phyloP scores from a whole-genome alignment of 805 yeast genomes.

The Alloascoidea africana region DNA sequence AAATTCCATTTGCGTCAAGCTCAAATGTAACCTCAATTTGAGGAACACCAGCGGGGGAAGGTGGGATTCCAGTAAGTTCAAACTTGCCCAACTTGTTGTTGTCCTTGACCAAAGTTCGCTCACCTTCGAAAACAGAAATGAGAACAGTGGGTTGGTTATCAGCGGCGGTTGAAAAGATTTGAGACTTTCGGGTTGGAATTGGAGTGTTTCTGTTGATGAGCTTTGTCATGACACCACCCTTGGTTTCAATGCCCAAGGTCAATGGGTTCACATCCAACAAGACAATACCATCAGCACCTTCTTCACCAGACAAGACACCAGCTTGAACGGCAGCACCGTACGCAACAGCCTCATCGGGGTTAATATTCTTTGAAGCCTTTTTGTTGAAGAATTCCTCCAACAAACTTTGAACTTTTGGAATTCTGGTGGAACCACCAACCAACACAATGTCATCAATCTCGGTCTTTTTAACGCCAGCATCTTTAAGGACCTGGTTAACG shows the following conservation, averaged over 20 bases:
- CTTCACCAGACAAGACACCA: constrained; percentile 93
- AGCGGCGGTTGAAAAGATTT: constrained; percentile 89
- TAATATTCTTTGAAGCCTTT: constrained; percentile 93
- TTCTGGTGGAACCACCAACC: constrained; percentile 99
- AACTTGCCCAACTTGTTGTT: constrained; percentile 82
- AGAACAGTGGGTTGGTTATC: constrained; percentile 93
- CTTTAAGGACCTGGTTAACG: constrained; percentile 90
- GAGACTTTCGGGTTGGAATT: constrained; percentile 90
- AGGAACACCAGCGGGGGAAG: constrained; percentile 87
- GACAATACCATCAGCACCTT: constrained; percentile 81
- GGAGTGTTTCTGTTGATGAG: constrained; percentile 90
- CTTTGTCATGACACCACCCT: constrained; percentile 96
- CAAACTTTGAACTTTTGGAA: constrained; percentile 94
- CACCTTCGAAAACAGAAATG: constrained; percentile 93
- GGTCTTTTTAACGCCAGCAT: constrained; percentile 74
- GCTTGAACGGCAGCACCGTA: constrained; percentile 99
- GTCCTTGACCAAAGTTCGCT: constrained; percentile 88
- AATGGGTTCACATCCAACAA: constrained; percentile 88
- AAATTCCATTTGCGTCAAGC: constrained; percentile 75
- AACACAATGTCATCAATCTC: constrained; percentile 90
- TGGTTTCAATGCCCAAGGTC: constrained; percentile 91
- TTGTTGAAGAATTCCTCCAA: constrained; percentile 82
- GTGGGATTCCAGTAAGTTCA: constrained; percentile 76
- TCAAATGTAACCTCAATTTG: constrained; percentile 85
- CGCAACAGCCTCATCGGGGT: constrained; percentile 99